Evolutionary conservation across 2,329 filamentous ascomycete species (phyloP).

Genomic region (Clonostachys sp.): DNA sequence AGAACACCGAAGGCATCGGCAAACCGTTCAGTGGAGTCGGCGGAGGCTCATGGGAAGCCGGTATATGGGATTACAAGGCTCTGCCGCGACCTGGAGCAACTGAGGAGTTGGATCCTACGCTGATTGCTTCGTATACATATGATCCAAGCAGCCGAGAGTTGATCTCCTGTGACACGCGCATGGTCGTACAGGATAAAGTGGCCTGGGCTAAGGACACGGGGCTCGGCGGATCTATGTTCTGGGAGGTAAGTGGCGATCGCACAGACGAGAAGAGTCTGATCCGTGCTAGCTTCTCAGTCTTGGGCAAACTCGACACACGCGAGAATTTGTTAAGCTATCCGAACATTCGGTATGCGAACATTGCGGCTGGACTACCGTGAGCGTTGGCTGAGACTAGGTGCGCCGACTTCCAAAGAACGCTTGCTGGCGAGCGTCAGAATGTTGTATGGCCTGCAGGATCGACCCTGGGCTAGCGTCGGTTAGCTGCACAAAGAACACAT

Average conservation of each 20-base stretch:
- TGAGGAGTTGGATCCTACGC: conserved; percentile 53
- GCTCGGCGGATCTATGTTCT: conserved; percentile 78
- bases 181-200: conserved; percentile 56
- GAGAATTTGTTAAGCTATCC: conserved; percentile 52
- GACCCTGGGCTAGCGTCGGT: too few relatives aligned
- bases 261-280: conserved; percentile 52
- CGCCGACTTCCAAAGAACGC: too few relatives aligned
- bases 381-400: too few relatives aligned
- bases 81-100: conserved; percentile 57
- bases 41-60: conserved; percentile 36
- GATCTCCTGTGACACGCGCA: conserved; percentile 64
- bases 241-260: conserved; percentile 72
- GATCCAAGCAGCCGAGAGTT: conserved; percentile 53
- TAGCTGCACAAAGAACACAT: too few relatives aligned
- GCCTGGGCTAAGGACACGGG: conserved; percentile 54
- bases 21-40: conserved; percentile 4
- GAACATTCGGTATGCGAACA: conserved; percentile 53
- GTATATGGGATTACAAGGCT: conserved; percentile 70
- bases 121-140: conserved; percentile 69
- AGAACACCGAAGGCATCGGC: conserved; percentile 18
- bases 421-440: too few relatives aligned
- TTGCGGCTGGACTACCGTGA: conserved; percentile 37
- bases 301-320: conserved; percentile 43
- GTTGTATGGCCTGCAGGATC: too few relatives aligned
- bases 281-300: conserved; percentile 35